phyloP scores from a whole-genome alignment of 2,329 filamentous ascomycete genomes.

The Monosporascus sp. region DNA sequence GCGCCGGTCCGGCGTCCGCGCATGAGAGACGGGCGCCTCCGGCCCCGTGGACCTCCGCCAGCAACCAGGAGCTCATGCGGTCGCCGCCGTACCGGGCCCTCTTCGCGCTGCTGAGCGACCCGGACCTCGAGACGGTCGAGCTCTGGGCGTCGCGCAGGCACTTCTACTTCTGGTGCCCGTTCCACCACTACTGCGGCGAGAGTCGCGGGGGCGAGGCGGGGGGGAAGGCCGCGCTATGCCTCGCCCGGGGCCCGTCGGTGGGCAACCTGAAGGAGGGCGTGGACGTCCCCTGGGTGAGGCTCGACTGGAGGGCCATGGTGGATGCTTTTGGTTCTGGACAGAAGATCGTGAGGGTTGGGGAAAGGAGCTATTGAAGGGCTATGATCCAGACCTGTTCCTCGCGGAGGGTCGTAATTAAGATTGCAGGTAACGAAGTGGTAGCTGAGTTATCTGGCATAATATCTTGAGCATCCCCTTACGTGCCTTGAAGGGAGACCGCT shows the following conservation, averaged over 20 bases:
- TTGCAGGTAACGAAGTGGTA: no score
- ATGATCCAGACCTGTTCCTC: no score
- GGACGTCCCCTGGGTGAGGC: slow-evolving; percentile 5
- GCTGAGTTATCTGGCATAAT: no score
- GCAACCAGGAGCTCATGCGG: slow-evolving; percentile 14
- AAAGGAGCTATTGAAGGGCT: slow-evolving; percentile 9
- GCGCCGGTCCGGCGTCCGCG: slow-evolving; percentile 9
- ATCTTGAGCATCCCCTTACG: no score
- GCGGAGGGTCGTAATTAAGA: no score
- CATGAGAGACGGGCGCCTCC: not conserved
- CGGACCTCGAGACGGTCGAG: slow-evolving; percentile 36
- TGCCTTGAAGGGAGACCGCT: no score
- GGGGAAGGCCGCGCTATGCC: no score
- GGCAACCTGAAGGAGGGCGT: no score
- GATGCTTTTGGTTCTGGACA: slow-evolving; percentile 10
- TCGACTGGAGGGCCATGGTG: slow-evolving; percentile 13
- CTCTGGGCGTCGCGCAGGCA: slow-evolving; percentile 33
- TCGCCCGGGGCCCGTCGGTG: no score
- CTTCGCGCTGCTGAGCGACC: slow-evolving; percentile 38
- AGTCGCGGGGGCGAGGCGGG: slow-evolving; percentile 6
- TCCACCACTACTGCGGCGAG: slow-evolving; percentile 25
- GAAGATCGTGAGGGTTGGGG: slow-evolving; percentile 14
- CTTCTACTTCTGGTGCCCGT: slow-evolving; percentile 35
- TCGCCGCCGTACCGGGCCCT: slow-evolving; percentile 29
- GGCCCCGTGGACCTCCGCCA: slow-evolving; percentile 1